phyloP scores from a whole-genome alignment of 1,284 basidiomycete genomes.

The Tilletia caries region DNA sequence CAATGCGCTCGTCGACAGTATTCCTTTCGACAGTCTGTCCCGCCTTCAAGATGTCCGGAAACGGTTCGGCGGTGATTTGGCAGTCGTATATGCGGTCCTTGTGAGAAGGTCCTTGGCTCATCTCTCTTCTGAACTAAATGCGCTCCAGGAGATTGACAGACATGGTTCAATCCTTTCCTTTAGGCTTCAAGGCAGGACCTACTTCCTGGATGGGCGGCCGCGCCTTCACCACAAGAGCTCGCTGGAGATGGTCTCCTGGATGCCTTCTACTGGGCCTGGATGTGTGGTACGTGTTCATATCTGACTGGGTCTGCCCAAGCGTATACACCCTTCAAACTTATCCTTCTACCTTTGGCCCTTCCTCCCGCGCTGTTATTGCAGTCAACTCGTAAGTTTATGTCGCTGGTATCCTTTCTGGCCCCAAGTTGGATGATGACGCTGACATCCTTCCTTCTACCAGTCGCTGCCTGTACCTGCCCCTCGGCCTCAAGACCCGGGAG shows the following conservation, averaged over 20 bases:
- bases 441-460: not conserved
- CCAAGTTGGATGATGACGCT: not conserved
- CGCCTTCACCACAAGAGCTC: not conserved
- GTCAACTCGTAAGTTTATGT: slow-evolving; percentile 1
- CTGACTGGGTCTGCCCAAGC: too few relatives aligned
- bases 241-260: not conserved
- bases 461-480: slow-evolving; percentile 2
- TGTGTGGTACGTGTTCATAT: slow-evolving; percentile 1
- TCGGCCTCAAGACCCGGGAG: slow-evolving; percentile 9
- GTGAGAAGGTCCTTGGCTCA: not conserved
- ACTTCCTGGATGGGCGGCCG: not conserved
- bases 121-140: too few relatives aligned
- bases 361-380: not conserved
- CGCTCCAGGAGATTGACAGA: too few relatives aligned
- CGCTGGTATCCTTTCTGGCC: not conserved
- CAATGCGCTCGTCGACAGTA: not conserved
- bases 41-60: not conserved
- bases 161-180: too few relatives aligned
- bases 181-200: not conserved
- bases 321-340: too few relatives aligned
- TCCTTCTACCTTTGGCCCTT: too few relatives aligned
- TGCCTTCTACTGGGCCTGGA: slow-evolving; percentile 5
- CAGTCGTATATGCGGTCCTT: not conserved
- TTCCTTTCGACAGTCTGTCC: not conserved
- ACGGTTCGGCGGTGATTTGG: not conserved